Evolutionary conservation across 2,329 filamentous ascomycete genomes (phyloP).

Genomic region (Colletotrichum zoysiae): DNA sequence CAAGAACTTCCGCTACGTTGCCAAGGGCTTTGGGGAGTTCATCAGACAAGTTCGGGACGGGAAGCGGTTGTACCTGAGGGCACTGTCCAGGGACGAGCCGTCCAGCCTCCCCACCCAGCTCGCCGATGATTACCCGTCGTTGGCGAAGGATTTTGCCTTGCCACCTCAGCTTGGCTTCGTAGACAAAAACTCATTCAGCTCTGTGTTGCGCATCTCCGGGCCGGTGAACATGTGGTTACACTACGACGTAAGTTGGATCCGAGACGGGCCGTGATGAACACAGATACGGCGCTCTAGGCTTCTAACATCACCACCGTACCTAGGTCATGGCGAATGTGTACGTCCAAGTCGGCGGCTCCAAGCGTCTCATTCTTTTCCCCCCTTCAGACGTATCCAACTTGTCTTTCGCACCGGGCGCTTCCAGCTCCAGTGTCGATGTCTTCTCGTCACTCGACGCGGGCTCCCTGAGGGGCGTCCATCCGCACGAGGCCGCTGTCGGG

Average conservation of each 20-base stretch:
- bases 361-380: conserved; percentile 82
- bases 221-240: conserved; percentile 90
- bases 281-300: background rate
- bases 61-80: conserved; percentile 80
- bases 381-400: conserved; percentile 79
- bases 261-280: background rate
- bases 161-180: conserved; percentile 72
- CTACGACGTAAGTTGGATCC: conserved; percentile 72
- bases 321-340: conserved; percentile 90
- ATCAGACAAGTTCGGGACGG: conserved; percentile 70
- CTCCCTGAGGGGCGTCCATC: conserved; percentile 64
- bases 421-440: conserved; percentile 82
- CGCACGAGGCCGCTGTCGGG: conserved; percentile 73
- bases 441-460: conserved; percentile 64
- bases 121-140: conserved; percentile 75
- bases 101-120: conserved; percentile 78
- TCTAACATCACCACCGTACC: conserved; percentile 8
- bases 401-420: conserved; percentile 80
- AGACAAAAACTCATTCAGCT: conserved; percentile 77
- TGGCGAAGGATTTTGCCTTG: conserved; percentile 78
- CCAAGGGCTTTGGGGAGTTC: conserved; percentile 75
- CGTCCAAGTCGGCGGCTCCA: conserved; percentile 81
- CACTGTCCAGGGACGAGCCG: conserved; percentile 78
- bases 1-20: conserved; percentile 86
- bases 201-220: conserved; percentile 83